Base-by-base conservation (phyloP, 371 early-diverging fungal genomes). In the Mortierella sp. region DNA sequence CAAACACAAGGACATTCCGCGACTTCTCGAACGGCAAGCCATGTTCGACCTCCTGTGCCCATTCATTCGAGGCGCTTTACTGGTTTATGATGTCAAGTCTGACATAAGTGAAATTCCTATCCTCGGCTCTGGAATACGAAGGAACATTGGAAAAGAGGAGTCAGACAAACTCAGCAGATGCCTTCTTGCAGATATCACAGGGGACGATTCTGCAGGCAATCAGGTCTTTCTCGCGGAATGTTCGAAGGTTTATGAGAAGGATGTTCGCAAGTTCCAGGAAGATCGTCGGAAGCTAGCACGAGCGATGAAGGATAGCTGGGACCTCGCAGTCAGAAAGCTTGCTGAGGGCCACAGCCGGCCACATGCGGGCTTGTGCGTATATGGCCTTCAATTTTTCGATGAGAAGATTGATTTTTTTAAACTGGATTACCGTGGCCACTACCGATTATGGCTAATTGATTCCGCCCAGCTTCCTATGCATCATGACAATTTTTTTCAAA, bases 221-320 rank as follows among this genome's bases (percentile, higher is more conserved):
- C 66, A 66, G 28, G 66, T 66, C 58, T 43, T 66, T 49, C 66
- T 65, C 2, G 65, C 65, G 2, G 65, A 56, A 43, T 65, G 65
- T 31, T 65, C 65, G 43, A 55, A 56, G 34, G 40, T 65, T 4
- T 8, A 49, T 23, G 49, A 49, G 43, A 17, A 43, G 43, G 17
- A 43, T 43, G 43, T n/a, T n/a, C n/a, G n/a, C n/a, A n/a, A n/a
- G n/a, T n/a, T n/a, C n/a, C n/a, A n/a, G n/a, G n/a, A n/a, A n/a
- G n/a, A n/a, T n/a, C n/a, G n/a, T n/a, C n/a, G n/a, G n/a, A n/a
- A n/a, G n/a, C n/a, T n/a, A n/a, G n/a, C n/a, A n/a, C n/a, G n/a
- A n/a, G n/a, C n/a, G n/a, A n/a, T n/a, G n/a, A n/a, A n/a, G n/a
- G n/a, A n/a, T n/a, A n/a, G n/a, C n/a, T n/a, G n/a, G n/a, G n/a